These are phyloP conservation scores for Trichoderma sp. DNA, from an alignment of 2,329 filamentous ascomycete genomes.

Conservation along the genomic window DNA sequence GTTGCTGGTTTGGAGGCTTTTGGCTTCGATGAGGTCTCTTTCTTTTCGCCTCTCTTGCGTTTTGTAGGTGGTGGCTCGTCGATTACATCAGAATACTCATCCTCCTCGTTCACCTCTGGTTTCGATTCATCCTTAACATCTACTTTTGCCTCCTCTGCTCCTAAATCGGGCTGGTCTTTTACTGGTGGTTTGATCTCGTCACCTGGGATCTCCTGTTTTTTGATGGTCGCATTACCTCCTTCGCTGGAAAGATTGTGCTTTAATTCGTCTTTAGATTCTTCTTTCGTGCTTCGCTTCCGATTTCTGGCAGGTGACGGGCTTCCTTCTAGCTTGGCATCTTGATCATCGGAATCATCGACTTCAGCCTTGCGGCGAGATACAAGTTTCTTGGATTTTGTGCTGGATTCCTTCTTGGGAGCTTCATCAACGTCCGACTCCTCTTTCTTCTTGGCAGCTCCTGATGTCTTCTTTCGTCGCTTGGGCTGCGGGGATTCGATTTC, in stretches of 20 bases:
- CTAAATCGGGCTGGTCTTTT: not conserved
- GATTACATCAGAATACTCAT: slow-evolving; percentile 56
- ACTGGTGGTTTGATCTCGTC: slow-evolving; percentile 1
- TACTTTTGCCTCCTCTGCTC: slow-evolving; percentile 21
- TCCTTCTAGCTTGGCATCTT: not conserved
- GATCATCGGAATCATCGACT: slow-evolving; percentile 16
- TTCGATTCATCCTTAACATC: slow-evolving; percentile 22
- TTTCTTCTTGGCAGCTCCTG: slow-evolving; percentile 36
- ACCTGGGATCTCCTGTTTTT: slow-evolving; percentile 20
- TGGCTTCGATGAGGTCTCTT: slow-evolving; percentile 28
- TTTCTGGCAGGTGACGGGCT: slow-evolving; percentile 12
- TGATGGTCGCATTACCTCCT: not conserved
- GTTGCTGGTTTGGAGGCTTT: slow-evolving; percentile 29
- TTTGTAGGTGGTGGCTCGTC: slow-evolving; percentile 67
- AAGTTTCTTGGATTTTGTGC: slow-evolving; percentile 20
- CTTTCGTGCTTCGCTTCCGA: slow-evolving; percentile 21
- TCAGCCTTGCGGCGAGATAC: slow-evolving; percentile 22
- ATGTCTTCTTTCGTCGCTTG: slow-evolving; percentile 40
- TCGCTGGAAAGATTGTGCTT: not conserved
- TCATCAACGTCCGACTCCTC: slow-evolving; percentile 27
- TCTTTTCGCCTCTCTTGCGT: slow-evolving; percentile 51
- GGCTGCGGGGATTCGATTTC: slow-evolving; percentile 36
- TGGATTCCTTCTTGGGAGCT: slow-evolving; percentile 26
- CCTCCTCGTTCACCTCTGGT: slow-evolving; percentile 34
- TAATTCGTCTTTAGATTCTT: slow-evolving; percentile 19